Evolutionary conservation across 1,139 yeast species (phyloP).

Genomic region (Blastobotrys persicus): DNA sequence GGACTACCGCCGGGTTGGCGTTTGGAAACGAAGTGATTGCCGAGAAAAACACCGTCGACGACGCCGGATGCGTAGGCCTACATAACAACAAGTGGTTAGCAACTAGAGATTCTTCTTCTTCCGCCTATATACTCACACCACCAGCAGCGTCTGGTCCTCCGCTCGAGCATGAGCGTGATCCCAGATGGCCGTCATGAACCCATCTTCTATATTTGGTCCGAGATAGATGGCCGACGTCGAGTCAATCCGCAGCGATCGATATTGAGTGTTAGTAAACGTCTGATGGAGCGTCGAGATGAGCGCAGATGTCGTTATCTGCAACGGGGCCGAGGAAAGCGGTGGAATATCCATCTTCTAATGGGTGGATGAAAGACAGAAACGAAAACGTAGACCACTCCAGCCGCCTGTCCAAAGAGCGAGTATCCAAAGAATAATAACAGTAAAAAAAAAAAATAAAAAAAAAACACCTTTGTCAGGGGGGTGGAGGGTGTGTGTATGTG

Average conservation of each 20-base stretch:
- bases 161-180: constrained; percentile 41
- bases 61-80: constrained; percentile 33
- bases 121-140: constrained; percentile 36
- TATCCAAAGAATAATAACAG: too few species aligned
- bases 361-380: neutral
- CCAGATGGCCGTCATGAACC: constrained; percentile 38
- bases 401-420: neutral
- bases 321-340: constrained; percentile 32
- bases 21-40: constrained; percentile 38
- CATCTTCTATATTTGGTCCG: constrained; percentile 36
- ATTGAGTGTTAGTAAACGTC: constrained; percentile 32
- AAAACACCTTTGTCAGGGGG: neutral
- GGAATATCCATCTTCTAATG: constrained; percentile 30
- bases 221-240: constrained; percentile 35
- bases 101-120: neutral
- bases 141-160: constrained; percentile 42
- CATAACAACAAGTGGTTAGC: too few species aligned
- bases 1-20: constrained; percentile 36
- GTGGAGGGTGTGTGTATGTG: neutral
- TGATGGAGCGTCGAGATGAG: constrained; percentile 40
- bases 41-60: constrained; percentile 35
- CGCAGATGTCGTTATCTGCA: constrained; percentile 38
- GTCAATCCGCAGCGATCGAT: constrained; percentile 35
- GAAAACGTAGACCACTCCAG: neutral
- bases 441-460: neutral